phyloP scores from a whole-genome alignment of 2,329 filamentous ascomycete species.

The Cadophora malorum region DNA sequence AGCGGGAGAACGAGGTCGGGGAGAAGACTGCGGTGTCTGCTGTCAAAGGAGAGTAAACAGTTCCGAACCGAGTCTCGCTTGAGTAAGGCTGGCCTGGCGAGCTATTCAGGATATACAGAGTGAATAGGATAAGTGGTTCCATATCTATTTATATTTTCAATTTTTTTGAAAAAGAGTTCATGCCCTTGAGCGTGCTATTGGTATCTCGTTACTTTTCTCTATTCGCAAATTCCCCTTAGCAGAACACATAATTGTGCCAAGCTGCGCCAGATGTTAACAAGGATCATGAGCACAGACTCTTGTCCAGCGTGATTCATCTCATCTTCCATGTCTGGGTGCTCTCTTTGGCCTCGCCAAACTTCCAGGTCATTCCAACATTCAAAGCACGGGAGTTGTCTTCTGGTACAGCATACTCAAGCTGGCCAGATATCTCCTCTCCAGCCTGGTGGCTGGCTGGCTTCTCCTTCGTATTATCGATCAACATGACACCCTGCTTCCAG shows the following conservation, averaged over 20 bases:
- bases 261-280: not conserved
- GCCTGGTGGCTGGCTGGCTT: conserved; percentile 54
- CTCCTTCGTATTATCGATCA: conserved; percentile 64
- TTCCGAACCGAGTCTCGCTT: not conserved
- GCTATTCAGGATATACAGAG: not conserved
- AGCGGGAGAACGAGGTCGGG: conserved; percentile 54
- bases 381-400: conserved; percentile 73
- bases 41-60: conserved; percentile 29
- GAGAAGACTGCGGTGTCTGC: conserved; percentile 47
- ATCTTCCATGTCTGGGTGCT: conserved; percentile 44
- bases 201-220: not conserved
- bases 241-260: not conserved
- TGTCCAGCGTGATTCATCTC: conserved; percentile 34
- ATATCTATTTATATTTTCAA: not conserved
- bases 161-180: not conserved
- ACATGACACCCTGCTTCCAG: conserved; percentile 84
- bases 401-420: conserved; percentile 73
- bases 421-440: conserved; percentile 66
- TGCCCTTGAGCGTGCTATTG: not conserved
- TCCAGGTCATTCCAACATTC: conserved; percentile 69
- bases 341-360: conserved; percentile 39
- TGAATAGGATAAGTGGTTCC: not conserved
- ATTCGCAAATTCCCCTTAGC: not conserved
- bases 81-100: too few relatives aligned
- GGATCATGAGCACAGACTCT: not conserved